Conservation (phyloP, 495 filamentous ascomycete genomes). For the Xylaria flabelliformis region DNA sequence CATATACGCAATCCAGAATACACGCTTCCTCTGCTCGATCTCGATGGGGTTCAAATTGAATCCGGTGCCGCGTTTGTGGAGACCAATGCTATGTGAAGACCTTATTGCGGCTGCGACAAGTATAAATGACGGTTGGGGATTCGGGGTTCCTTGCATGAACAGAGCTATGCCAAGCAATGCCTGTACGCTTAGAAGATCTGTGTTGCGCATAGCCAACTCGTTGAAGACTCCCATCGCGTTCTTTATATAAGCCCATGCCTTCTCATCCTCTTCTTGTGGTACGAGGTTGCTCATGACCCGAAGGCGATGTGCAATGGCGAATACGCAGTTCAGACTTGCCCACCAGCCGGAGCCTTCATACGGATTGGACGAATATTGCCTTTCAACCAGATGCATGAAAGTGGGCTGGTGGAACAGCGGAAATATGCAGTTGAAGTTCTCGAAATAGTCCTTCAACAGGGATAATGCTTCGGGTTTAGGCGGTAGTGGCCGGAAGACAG, state of each 20-base stretch:
- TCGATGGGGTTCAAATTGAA: conserved; percentile 92
- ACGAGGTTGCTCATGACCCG: conserved; percentile 96
- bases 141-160: conserved; percentile 95
- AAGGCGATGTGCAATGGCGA: conserved; percentile 89
- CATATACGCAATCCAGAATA: conserved; percentile 98
- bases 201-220: conserved; percentile 93
- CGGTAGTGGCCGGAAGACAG: conserved; percentile 82
- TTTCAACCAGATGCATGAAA: conserved; percentile 94
- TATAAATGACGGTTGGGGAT: conserved; percentile 94
- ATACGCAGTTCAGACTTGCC: conserved; percentile 92
- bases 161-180: conserved; percentile 94
- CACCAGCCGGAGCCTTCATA: conserved; percentile 98
- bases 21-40: conserved; percentile 92
- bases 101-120: conserved; percentile 92
- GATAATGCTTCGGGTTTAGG: conserved; percentile 80
- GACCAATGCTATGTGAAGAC: conserved; percentile 89
- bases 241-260: conserved; percentile 94
- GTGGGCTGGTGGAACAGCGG: conserved; percentile 97
- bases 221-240: conserved; percentile 93
- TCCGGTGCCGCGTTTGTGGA: conserved; percentile 89
- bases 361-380: conserved; percentile 90
- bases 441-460: conserved; percentile 90
- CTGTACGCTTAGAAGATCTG: conserved; percentile 95
- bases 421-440: conserved; percentile 99
- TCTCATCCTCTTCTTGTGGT: conserved; percentile 85